Base-by-base conservation (phyloP, 2,329 filamentous ascomycete species). In the Colletotrichum abscissum region DNA sequence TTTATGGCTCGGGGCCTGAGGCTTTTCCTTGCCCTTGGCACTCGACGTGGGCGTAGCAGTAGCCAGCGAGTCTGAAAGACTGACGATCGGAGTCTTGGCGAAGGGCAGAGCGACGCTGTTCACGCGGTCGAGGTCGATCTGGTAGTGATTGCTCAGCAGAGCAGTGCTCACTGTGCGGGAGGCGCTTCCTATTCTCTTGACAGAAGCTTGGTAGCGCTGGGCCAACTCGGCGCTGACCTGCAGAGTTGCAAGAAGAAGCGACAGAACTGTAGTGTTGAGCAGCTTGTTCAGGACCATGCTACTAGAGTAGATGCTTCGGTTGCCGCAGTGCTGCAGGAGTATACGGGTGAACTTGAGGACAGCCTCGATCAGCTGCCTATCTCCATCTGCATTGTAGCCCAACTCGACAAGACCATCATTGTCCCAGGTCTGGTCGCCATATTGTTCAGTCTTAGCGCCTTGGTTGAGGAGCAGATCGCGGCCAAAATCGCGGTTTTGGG, bases 291-390 rank as follows among this genome's bases (percentile, higher is more conserved):
- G 86, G 78, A 97, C 94, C 76, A 92, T 89, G 81, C 96, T 98
- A 86, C 97, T 99, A 74, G 93, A 94, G 82, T 98, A 99, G 78
- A 99, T 92, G 84, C 95, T 98, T 77, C 97, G 90, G 80, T 99
- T 99, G 73, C 96, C 97, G 83, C 97, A 99, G 81, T 98, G 97
- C 81, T 98, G 95, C 64, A 98, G 86, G 35, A 99, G 88, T 82
- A 97, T 90, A 74, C 93, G 91, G 26, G 95, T 98, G 82, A 99
- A 99, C 77, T 90, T 88, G 73, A 99, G 87, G 67, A 98, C 89
- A 35, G 90, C 88, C 81, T 97, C 92, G 69, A 98, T 86, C 74
- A 99, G 88, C 79, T 93, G 87, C 77, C 92, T 88, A 82, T 99
- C 97, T 76, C 94, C 95, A 78, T 98, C 93, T 67, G 88, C 80